Evolutionary conservation across 1,284 basidiomycete species (phyloP), one percentile per base, ranked within the genome.

Genomic region (Pascua guehoae): DNA sequence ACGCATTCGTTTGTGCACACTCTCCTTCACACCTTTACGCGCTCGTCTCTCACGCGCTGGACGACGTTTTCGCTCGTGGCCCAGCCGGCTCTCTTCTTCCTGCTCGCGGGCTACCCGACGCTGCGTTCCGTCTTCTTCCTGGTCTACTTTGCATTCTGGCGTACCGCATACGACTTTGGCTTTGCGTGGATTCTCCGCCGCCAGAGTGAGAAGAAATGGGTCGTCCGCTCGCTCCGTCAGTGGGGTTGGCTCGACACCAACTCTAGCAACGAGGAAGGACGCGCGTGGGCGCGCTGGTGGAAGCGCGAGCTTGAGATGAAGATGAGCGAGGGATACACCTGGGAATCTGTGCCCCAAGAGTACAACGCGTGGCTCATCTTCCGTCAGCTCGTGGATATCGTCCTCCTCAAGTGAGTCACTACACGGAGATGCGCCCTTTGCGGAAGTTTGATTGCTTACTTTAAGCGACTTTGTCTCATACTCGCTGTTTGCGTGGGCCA

Each of bases 1-100:
- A 98, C 96, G 0, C 91, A 96, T 72, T 92, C 96, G 73, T 92
- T 98, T 57, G 77, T 98, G 57, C 92, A 92, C 5, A 88, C 88
- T 8, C 82, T 98, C 24, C 89, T 96, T 71, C 85, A 93, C 71
- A 96, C 94, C 3, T 81, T 85, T 5, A 86, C 90, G 4, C 97
- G 97, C 74, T 94, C 92, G 40, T 88, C 94, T 64, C 80, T 98
- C 52, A 95, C 98, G 75, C 75, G 95, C 17, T 78, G 96, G 60
- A 97, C 92, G 60, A 79, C 98, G 24, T 83, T 82, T 5, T 81
- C 91, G 5, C 84, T 98, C 38, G 85, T 83, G 1, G 67, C 86
- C 0, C 95, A 98, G 74, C 80, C 95, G 54, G 62, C 87, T 18
- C 72, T 94, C n/a, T 97, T 89, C 78, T 82, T 83, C 64, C 55